These are phyloP conservation scores for Anthracocystis panici-leucophaei DNA, from an alignment of 1,284 basidiomycete species.

Conservation along the genomic window DNA sequence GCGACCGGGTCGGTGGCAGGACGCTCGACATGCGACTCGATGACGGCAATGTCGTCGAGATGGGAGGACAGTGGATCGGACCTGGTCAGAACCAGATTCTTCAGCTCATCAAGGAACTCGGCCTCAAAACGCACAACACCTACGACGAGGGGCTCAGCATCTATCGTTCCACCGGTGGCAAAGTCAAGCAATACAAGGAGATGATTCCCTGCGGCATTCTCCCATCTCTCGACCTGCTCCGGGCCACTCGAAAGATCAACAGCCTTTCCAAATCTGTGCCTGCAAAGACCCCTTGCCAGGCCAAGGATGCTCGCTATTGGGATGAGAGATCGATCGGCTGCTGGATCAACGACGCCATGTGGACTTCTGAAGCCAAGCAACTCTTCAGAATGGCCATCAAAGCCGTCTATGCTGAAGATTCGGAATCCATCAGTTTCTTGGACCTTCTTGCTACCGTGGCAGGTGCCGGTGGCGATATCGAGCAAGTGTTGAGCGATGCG, in stretches of 20 bases:
- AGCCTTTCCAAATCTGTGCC: constrained; percentile 39
- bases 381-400: constrained; percentile 48
- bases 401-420: constrained; percentile 48
- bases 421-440: constrained; percentile 43
- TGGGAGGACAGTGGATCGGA: constrained; percentile 73
- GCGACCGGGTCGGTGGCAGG: constrained; percentile 72
- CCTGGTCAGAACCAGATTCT: constrained; percentile 72
- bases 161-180: constrained; percentile 39
- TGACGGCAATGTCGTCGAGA: constrained; percentile 68
- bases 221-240: constrained; percentile 38
- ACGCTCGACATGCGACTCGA: constrained; percentile 68
- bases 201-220: constrained; percentile 44
- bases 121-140: constrained; percentile 63
- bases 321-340: constrained; percentile 44
- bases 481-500: constrained; percentile 43
- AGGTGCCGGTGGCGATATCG: constrained; percentile 43
- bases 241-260: constrained; percentile 47
- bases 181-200: constrained; percentile 37
- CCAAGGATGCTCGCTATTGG: constrained; percentile 32
- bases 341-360: constrained; percentile 51
- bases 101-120: constrained; percentile 69
- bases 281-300: constrained; percentile 23
- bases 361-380: constrained; percentile 34
- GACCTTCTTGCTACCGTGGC: constrained; percentile 42
- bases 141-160: constrained; percentile 44